Evolutionary conservation across 2,329 filamentous ascomycete species (phyloP), one percentile per base, ranked within the genome.

Genomic region (Aureobasidium sp.): DNA sequence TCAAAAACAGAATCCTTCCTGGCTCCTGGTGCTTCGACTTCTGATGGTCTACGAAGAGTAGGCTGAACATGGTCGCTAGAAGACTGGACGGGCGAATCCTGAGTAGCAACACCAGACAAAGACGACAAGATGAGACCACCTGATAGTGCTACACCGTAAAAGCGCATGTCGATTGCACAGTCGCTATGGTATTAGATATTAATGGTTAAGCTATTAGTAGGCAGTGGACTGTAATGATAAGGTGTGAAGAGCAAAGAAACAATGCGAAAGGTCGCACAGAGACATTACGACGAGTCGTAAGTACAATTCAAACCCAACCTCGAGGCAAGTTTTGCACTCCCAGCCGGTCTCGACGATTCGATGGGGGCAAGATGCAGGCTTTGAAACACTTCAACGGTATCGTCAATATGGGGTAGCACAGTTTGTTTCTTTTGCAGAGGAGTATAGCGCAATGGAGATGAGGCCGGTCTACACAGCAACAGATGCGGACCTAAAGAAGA

Each of bases 381-480:
- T 50, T 50, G 23, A 61, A 42, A 61, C 43, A 61, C 23, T 23
- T 9, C 31, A 50, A 40, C 45, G 58, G 45, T 11, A 43, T n/a
- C 6, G 23, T 42, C 27, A 58, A n/a, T 33, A 58, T 43, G 40
- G 40, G 25, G 38, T 58, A 42, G 27, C 40, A 58, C 33, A 15
- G n/a, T 16, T 45, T 16, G 20, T 45, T 13, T 4, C 18, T 40
- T 16, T 40, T 40, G 38, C 38, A 16, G 13, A 40, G 38, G 18
- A 40, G 38, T 16, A 9, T 27, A 50, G 23, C 23, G 16, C 18
- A 16, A 25, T 29, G 9, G 38, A 25, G 31, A 10, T 7, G 16
- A 20, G 48, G 16, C 10, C 23, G 31, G 47, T 61, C 25, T 31
- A 61, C 58, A 61, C 15, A 61, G 58, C 58, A 61, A 61, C 58